Conservation (phyloP, 495 filamentous ascomycete genomes). For the Oidiodendron maius region DNA sequence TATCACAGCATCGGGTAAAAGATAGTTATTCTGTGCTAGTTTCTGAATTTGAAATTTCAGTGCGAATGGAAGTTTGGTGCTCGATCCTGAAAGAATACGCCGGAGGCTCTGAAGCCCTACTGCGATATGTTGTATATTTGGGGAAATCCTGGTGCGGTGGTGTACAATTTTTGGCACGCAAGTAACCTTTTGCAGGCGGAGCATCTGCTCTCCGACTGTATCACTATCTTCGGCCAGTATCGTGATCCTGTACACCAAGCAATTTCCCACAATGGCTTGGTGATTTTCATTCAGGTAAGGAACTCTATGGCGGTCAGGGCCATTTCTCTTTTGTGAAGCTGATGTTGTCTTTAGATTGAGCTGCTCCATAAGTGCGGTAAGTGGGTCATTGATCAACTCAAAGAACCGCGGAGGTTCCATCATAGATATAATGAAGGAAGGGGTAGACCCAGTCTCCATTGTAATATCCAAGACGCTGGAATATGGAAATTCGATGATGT, state of each 20-base stretch:
- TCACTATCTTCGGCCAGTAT: not conserved
- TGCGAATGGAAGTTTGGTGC: constrained; percentile 4
- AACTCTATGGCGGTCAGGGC: constrained; percentile 29
- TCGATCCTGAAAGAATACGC: not conserved
- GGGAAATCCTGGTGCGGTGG: not conserved
- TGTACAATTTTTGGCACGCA: constrained; percentile 6
- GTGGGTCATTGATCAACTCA: constrained; percentile 13
- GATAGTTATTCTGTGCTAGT: constrained; percentile 44
- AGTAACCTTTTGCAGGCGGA: not conserved
- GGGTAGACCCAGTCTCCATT: constrained; percentile 21
- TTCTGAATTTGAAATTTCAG: constrained; percentile 44
- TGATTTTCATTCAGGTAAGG: constrained; percentile 20
- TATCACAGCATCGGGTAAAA: constrained; percentile 38
- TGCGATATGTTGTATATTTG: not conserved
- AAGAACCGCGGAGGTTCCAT: constrained; percentile 19
- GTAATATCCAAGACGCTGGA: constrained; percentile 30
- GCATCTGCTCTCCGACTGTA: not conserved
- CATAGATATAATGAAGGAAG: constrained; percentile 31
- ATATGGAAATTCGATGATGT: constrained; percentile 34
- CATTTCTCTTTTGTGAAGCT: constrained; percentile 8
- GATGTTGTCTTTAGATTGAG: constrained; percentile 13
- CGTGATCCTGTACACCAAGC: constrained; percentile 24
- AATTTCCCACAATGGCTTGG: constrained; percentile 17
- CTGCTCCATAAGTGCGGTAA: constrained; percentile 13
- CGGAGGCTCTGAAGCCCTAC: not conserved